phyloP scores from a whole-genome alignment of 2,329 filamentous ascomycete genomes.

The Orbilia oligospora region DNA sequence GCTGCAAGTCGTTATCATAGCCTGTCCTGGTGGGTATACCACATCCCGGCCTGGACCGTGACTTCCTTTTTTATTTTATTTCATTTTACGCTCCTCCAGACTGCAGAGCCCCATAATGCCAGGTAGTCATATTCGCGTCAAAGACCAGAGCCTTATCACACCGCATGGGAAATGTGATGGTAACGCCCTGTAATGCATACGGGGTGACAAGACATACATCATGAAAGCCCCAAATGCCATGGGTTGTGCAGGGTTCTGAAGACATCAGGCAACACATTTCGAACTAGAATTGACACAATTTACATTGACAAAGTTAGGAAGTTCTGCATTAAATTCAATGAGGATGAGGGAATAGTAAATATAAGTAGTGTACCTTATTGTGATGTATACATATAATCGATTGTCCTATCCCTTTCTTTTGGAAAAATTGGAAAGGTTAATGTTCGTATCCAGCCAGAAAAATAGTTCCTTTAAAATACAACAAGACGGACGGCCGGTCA shows the following conservation, averaged over 20 bases:
- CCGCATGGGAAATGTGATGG: constrained; percentile 7
- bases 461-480: neutral
- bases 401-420: neutral
- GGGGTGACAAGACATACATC: neutral
- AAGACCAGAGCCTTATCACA: neutral
- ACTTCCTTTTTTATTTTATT: neutral
- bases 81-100: too few species aligned
- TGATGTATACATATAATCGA: neutral
- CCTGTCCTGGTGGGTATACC: neutral
- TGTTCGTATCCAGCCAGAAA: neutral
- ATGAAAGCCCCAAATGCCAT: too few species aligned
- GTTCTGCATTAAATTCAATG: neutral
- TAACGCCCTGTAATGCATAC: constrained; percentile 12
- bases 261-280: constrained; percentile 12
- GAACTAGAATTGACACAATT: neutral
- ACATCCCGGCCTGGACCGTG: neutral
- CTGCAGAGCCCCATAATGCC: constrained; percentile 8
- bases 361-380: too few species aligned
- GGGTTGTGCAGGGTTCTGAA: neutral
- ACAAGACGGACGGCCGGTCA: too few species aligned
- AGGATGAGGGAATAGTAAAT: too few species aligned
- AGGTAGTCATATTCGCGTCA: neutral
- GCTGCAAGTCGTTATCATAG: constrained; percentile 16
- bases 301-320: neutral
- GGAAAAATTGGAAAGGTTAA: neutral